Percentiles rank a stretch among this genome's conserved stretches.
Conservation (phyloP, 345 rosid species). For the Citrus mangshanensis region DNA sequence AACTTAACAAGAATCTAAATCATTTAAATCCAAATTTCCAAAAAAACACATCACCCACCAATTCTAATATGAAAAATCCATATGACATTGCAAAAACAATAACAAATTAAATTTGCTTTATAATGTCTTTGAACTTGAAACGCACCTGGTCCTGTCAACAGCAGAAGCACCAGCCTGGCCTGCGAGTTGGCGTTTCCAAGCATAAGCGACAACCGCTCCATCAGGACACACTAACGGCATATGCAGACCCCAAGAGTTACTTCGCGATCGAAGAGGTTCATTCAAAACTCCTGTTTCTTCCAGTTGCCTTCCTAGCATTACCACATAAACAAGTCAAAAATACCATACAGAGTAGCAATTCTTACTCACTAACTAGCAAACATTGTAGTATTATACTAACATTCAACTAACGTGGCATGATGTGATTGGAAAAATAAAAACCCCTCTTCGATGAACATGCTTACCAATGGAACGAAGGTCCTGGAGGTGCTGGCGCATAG, state of each 20-base stretch:
- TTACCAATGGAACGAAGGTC: conserved; percentile 75
- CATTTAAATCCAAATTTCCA: neutral
- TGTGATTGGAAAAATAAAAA: too few relatives aligned
- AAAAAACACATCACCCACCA: neutral
- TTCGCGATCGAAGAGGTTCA: conserved; percentile 67
- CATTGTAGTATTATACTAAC: too few relatives aligned
- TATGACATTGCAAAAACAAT: neutral
- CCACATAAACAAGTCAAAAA: neutral
- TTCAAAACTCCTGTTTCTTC: conserved; percentile 89
- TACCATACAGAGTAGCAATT: neutral
- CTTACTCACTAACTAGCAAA: neutral
- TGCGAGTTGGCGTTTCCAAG: conserved; percentile 98
- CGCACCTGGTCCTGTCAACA: conserved; percentile 88
- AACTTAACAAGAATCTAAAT: neutral
- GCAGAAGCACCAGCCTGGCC: conserved; percentile 99
- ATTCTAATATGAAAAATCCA: neutral
- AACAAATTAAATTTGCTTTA: neutral
- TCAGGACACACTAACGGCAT: conserved; percentile 97
- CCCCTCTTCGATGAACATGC: neutral
- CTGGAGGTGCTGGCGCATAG: conserved; percentile 84
- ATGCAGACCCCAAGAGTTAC: conserved; percentile 92
- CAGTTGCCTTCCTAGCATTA: conserved; percentile 65
- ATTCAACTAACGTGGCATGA: too few relatives aligned
- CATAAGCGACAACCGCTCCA: conserved; percentile 95
- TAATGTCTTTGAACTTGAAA: neutral